Evolutionary conservation across 805 yeast genomes (phyloP).

Genomic region (Lipomyces japonicus): DNA sequence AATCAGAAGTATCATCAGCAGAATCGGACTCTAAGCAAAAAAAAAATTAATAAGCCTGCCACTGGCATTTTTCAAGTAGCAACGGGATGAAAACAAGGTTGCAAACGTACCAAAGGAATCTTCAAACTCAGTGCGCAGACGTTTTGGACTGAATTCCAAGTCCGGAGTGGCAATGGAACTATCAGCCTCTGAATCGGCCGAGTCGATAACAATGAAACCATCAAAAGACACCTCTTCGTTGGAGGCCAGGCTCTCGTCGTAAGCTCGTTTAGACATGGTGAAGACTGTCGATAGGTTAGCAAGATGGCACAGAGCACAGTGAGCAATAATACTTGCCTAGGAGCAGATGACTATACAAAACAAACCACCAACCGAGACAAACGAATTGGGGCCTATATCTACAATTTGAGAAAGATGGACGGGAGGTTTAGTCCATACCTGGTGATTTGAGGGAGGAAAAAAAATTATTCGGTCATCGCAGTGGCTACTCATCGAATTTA

Average conservation of each 20-base stretch:
- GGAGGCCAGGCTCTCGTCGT: too few relatives aligned
- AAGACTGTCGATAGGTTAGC: slow-evolving; percentile 2
- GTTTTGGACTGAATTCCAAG: slow-evolving; percentile 12
- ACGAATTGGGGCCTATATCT: neutral
- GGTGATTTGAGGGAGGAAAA: neutral
- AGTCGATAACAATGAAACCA: neutral
- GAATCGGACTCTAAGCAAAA: slow-evolving; percentile 9
- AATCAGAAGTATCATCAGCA: slow-evolving; percentile 19
- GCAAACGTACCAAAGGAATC: slow-evolving; percentile 2
- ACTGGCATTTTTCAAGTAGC: neutral
- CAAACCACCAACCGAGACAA: neutral
- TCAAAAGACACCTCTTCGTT: too few relatives aligned
- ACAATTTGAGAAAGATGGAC: neutral
- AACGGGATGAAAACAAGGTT: neutral
- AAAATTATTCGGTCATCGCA: slow-evolving; percentile 19
- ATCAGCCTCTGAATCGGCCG: slow-evolving; percentile 3
- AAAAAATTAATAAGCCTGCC: neutral
- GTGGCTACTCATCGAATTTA: slow-evolving; percentile 7
- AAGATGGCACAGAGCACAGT: neutral
- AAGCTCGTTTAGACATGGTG: too few relatives aligned
- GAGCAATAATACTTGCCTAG: neutral
- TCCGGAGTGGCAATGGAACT: slow-evolving; percentile 6
- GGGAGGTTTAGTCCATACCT: neutral
- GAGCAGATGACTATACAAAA: neutral
- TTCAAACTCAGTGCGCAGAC: slow-evolving; percentile 3